Conservation (phyloP, 768 basidiomycete species). For the Naganishia kalamii region DNA sequence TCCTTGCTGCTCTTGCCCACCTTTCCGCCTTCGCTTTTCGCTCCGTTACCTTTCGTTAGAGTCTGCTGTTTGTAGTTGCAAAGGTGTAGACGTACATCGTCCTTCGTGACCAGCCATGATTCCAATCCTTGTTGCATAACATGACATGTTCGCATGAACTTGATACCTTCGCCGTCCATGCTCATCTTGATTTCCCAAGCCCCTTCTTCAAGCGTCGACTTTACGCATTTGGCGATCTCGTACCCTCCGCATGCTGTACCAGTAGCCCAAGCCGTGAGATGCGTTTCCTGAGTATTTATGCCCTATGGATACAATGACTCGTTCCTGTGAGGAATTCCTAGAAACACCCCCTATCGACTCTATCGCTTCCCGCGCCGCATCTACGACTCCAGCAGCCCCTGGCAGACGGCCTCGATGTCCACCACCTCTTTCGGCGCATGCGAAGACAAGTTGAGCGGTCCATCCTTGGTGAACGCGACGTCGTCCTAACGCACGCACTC, state of each 20-base stretch:
- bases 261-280: no score
- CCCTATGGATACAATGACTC: no score
- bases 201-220: no score
- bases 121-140: no score
- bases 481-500: slow-evolving; percentile 35
- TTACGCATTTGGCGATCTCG: no score
- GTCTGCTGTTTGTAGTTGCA: slow-evolving; percentile 5
- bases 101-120: slow-evolving; percentile 1
- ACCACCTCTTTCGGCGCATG: slow-evolving; percentile 46
- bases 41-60: background rate
- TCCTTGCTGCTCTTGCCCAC: background rate
- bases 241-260: no score
- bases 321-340: no score
- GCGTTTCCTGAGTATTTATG: no score
- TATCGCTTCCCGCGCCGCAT: background rate
- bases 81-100: slow-evolving; percentile 16
- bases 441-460: slow-evolving; percentile 40
- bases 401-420: slow-evolving; percentile 47
- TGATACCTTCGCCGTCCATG: no score
- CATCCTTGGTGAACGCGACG: slow-evolving; percentile 40
- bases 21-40: slow-evolving; percentile 8
- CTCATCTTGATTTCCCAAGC: no score
- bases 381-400: slow-evolving; percentile 30
- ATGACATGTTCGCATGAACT: no score
- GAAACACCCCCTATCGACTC: no score